These are phyloP conservation scores for Senna tora DNA, from an alignment of 306 rosid genomes.

Conservation along the genomic window DNA sequence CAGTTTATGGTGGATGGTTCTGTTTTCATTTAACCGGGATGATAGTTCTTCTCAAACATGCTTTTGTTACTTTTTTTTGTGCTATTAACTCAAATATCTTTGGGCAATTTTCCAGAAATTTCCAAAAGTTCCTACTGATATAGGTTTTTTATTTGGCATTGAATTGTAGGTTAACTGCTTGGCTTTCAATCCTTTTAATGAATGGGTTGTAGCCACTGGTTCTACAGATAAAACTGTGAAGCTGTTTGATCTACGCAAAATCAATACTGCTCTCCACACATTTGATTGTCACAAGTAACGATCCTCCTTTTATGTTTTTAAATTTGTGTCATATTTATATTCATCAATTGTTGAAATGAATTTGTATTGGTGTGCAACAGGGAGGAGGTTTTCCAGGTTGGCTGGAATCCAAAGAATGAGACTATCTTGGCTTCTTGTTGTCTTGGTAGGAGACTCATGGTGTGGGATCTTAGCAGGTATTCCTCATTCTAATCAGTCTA, in stretches of 20 bases:
- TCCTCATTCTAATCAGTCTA: slow-evolving; percentile 23
- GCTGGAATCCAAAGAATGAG: slow-evolving; percentile 98
- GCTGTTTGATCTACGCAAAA: slow-evolving; percentile 91
- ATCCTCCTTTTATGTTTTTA: slow-evolving; percentile 25
- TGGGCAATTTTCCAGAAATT: slow-evolving; percentile 10
- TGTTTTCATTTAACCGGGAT: not conserved
- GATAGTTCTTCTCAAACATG: slow-evolving; percentile 17
- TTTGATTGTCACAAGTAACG: slow-evolving; percentile 93
- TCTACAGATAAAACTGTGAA: slow-evolving; percentile 97
- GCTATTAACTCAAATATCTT: slow-evolving; percentile 1
- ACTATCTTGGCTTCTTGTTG: slow-evolving; percentile 96
- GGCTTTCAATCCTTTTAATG: slow-evolving; percentile 97
- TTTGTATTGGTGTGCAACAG: slow-evolving; percentile 45
- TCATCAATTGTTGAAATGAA: slow-evolving; percentile 33
- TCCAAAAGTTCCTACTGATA: slow-evolving; percentile 1
- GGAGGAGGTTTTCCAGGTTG: slow-evolving; percentile 99
- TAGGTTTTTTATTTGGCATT: not conserved
- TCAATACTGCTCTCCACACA: slow-evolving; percentile 74
- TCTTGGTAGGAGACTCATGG: slow-evolving; percentile 98
- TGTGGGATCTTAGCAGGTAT: slow-evolving; percentile 99
- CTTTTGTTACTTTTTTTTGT: slow-evolving; percentile 26
- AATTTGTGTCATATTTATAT: slow-evolving; percentile 20
- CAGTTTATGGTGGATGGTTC: not conserved
- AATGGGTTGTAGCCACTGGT: slow-evolving; percentile 98
- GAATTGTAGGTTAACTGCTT: slow-evolving; percentile 83